Evolutionary conservation across 305 asterid genomes (phyloP), one percentile per base, ranked within the genome.

Genomic region (Fraxinus paxiana): DNA sequence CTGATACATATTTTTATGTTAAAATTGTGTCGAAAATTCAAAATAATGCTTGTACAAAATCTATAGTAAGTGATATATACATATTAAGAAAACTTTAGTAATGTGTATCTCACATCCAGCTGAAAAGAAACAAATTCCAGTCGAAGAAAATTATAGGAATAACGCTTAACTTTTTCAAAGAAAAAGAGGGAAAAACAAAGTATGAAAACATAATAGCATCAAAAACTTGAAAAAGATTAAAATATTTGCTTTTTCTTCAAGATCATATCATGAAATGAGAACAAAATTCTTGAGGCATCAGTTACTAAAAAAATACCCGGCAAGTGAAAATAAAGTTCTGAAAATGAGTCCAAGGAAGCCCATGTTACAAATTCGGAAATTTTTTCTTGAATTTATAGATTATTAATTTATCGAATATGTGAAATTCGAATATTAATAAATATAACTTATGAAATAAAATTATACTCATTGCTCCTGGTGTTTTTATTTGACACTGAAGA

Each of bases 311-410:
- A 63, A 4, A n/a, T 91, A 91, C 99, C 99, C 98, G 33, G 90
- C 34, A 26, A 95, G 77, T 77, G 94, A 80, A 87, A 92, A 90
- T 84, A 90, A 70, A 82, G 89, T 83, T 81, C 94, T 91, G 30
- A 92, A 92, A 61, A 95, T 37, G 75, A 92, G 89, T 77, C 91
- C 93, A 79, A 88, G 82, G 80, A 89, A 78, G 33, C 97, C 97
- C 98, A 93, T 90, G 65, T 46, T 35, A 51, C 51, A 26, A 56
- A 54, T 1, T 5, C 24, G 6, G 6, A 18, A 20, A 0, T 6
- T 22, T 0, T 0, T 41, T 12, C 65, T 2, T 78, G 20, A 24
- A 38, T 70, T 24, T 82, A 78, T 81, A 78, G 46, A 22, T 0
- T 46, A 33, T 77, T 76, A 61, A 61, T 46, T 22, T 17, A 56